phyloP scores from a whole-genome alignment of 805 yeast genomes.

The Ogataea neopini region DNA sequence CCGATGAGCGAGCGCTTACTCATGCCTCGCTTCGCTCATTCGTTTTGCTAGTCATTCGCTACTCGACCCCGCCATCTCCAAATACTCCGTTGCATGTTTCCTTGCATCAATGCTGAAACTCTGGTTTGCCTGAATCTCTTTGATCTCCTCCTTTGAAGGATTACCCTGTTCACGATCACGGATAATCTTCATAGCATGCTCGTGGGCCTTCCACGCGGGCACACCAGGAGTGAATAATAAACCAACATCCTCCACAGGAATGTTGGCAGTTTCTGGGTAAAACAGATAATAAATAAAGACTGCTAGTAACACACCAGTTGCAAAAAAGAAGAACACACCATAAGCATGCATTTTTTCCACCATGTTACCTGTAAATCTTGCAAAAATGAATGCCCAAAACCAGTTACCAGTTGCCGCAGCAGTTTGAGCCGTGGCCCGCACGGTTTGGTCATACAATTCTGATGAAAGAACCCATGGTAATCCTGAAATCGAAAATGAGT shows the following conservation, averaged over 20 bases:
- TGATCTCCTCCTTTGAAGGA: constrained; percentile 2
- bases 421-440: constrained; percentile 6
- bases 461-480: constrained; percentile 7
- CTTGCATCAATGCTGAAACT: constrained; percentile 2
- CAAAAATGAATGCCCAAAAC: constrained; percentile 9
- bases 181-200: constrained; percentile 6
- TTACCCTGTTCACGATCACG: constrained; percentile 2
- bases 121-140: constrained; percentile 1
- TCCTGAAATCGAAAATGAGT: constrained; percentile 6
- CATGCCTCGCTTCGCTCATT: too few relatives aligned
- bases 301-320: constrained; percentile 1
- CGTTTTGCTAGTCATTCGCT: constrained; percentile 1
- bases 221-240: constrained; percentile 8
- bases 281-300: constrained; percentile 3
- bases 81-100: constrained; percentile 3
- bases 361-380: constrained; percentile 11
- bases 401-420: constrained; percentile 6
- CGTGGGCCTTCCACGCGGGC: constrained; percentile 10
- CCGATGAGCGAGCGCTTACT: too few relatives aligned
- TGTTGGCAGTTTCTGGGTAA: constrained; percentile 8
- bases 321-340: constrained; percentile 9
- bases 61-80: constrained; percentile 1
- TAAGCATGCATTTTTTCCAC: constrained; percentile 4
- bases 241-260: constrained; percentile 11
- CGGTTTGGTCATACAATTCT: constrained; percentile 7